Evolutionary conservation across 2,329 filamentous ascomycete species (phyloP), one percentile per base, ranked within the genome.

Genomic region (Elsinoe batatas): DNA sequence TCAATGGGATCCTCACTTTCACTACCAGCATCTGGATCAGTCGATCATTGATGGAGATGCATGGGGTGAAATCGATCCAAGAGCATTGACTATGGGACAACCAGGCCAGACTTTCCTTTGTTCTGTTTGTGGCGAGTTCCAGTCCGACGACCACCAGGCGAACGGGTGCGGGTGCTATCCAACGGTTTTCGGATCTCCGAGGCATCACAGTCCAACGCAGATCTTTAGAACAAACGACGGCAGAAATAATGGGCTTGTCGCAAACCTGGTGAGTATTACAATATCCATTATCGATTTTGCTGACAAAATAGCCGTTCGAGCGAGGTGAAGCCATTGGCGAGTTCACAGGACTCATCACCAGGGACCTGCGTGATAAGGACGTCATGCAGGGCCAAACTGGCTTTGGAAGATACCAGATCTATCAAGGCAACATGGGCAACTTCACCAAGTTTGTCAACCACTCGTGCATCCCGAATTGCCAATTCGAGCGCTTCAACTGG

Each of bases 381-480:
- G 78, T 81, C 7, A 80, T 82, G 78, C 68, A 76, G 54, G 58
- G 56, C 8, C 56, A 49, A 30, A 51, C 47, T 8, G 47, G 47
- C 8, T 38, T 37, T 38, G 47, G 47, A 11, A 72, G 72, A 26
- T 82, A 81, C 61, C 79, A 82, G 62, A 81, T 82, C 55, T 82
- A 74, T 71, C 79, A 82, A 62, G 79, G 78, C 0, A 66, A 67
- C 54, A 72, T 75, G 64, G 77, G 79, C 3, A 82, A 82, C 61
- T 80, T 77, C 60, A 81, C 79, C 1, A 70, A 78, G 0, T 82
- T 82, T 61, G 74, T 81, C 38, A 82, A 81, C 62, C 75, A 82
- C 61, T 80, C 77, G 43, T 82, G 79, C 64, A 73, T 75, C 13
- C 74, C 79, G 1, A 82, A 82, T 59, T 74, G 75, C 53, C 78